Evolutionary conservation across 208 protist genomes (phyloP), one percentile per base, ranked within the genome.

Genomic region (Trichomonas tenax): DNA sequence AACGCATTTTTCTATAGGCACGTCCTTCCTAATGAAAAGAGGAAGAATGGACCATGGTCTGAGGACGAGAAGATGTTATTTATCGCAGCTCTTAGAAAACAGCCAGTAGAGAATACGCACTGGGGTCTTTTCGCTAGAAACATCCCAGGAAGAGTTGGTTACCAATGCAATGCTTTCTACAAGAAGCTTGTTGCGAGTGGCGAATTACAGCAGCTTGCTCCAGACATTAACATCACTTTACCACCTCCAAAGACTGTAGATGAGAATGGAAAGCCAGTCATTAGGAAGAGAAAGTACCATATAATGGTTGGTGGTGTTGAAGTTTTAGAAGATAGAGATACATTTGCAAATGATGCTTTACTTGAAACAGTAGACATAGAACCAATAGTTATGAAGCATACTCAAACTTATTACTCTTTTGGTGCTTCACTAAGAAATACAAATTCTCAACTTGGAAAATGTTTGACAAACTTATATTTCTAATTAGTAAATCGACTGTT

Each of bases 81-180:
- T 31, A 44, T 89, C 23, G 40, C 36, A 89, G 82, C 82, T 17
- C 36, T 89, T n/a, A 45, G 36, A 14, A 40, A 44, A 89, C 82
- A 89, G 14, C 82, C 82, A 46, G n/a, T 38, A n/a, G 36, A 31
- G 41, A 46, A 44, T 8, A 40, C n/a, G 11, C 82, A 89, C 48
- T 89, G 82, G 82, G 82, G 82, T 31, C 36, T 89, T 23, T 89
- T 89, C 41, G 23, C 82, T 10, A 3, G 82, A 46, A 44, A 89
- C 31, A 89, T 89, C 17, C 82, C 82, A 48, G 40, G 38, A 48
- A 0, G 82, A n/a, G 82, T 89, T 89, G 82, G 82, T 44, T 89
- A 89, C 40, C 82, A 89, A 48, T 89, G 82, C 36, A 93, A 93
- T 51, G 86, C 86, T 11, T 93, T 51, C 46, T 93, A 41, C n/a